Evolutionary conservation across 1,139 yeast genomes (phyloP), one percentile per base, ranked within the genome.

Genomic region (Kurtzmaniella quercitrusa): DNA sequence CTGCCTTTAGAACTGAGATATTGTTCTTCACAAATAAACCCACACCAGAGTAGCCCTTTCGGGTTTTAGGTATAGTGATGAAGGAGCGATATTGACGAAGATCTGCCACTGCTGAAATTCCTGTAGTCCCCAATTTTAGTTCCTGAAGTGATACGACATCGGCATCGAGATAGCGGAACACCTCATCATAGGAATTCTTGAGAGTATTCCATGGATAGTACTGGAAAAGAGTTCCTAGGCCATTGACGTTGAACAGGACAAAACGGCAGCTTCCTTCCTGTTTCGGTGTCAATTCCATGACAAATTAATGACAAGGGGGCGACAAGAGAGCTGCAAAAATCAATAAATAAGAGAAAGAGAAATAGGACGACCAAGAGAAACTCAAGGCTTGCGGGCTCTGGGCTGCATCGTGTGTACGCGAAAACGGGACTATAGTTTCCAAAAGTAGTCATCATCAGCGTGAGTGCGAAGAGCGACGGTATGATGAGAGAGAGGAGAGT

Each of bases 11-110:
- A 1, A 89, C 87, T 0, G 84, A 82, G 2, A 68, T 58, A 2
- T 17, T 10, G 23, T 14, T 18, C 12, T 27, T 37, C 2, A 91
- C 79, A 62, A 88, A 91, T 2, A 93, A 75, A 0, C 91, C 95
- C 2, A 93, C 98, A 0, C 98, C 98, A 48, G 94, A 80, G 59
- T 93, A 93, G 0, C 98, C 98, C 57, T 82, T 85, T 55, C 79
- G 82, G 2, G 58, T 48, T 10, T 60, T 59, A 0, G 97, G 95
- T 17, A 89, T 66, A 0, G 94, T 72, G 34, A 90, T 78, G 53
- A 81, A 93, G 1, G 88, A 74, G 27, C 73, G 66, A 55, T 73
- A 91, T 2, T 81, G 78, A 0, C 71, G 65, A 0, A 87, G 64
- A 45, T 75, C 70, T 0, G 85, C 93, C 16, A 60, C 48, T 51